Evolutionary conservation across 1,139 yeast species (phyloP), one percentile per base, ranked within the genome.

Genomic region (Magnusiomyces suaveolens): DNA sequence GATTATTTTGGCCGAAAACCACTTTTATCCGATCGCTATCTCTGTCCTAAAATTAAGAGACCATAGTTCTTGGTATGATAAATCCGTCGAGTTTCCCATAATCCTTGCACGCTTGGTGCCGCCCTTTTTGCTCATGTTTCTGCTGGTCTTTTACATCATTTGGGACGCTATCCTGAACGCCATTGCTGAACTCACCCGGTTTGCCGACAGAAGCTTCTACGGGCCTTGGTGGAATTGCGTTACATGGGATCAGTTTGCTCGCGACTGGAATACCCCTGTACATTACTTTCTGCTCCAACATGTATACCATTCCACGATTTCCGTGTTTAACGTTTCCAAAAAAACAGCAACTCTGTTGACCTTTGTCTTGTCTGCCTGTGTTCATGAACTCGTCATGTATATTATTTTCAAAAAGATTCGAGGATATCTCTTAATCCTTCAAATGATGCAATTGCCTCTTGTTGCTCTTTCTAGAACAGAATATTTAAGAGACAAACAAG

Each of bases 161-260:
- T 92, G 98, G 97, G 97, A 92, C 64, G 84, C 90, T 16, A 92
- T 90, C 54, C 72, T 90, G 60, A 90, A 89, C 65, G 84, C 85
- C 20, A 80, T 92, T 62, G 97, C 96, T 0, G 98, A 92, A 67
- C 72, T 92, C 48, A 84, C 95, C 21, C 64, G 77, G 53, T 92
- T 84, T 69, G 96, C 90, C 1, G 97, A 92, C 66, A 79, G 98
- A 47, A 87, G 85, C 61, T 92, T 92, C 68, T 92, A 92, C 64
- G 95, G 95, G 2, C 87, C 89, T 47, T 92, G 98, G 98, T 92
- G 97, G 98, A 87, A 92, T 62, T 87, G 95, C 61, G 82, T 86
- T 32, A 84, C 89, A 51, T 92, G 97, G 96, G 89, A 87, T 55
- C 92, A 89, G 66, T 92, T 87, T 71, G 86, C 97, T 10, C 78